Evolutionary conservation across 306 rosid species (phyloP).

Genomic region (Mucuna pruriens): DNA sequence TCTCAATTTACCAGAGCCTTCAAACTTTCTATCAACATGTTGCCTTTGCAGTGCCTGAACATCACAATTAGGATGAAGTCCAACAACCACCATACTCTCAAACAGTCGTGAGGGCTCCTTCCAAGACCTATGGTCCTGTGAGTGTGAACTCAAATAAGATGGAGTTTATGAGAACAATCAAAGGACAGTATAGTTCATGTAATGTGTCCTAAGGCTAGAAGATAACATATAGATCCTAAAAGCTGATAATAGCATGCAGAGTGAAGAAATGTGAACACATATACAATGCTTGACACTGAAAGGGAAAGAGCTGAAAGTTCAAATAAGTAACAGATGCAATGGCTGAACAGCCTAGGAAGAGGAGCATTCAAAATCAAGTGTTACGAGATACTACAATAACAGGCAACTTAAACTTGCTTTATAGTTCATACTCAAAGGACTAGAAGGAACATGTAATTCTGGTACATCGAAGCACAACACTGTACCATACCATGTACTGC

Average conservation of each 20-base stretch:
- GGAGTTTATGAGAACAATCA: conserved; percentile 31
- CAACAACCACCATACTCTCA: conserved; percentile 94
- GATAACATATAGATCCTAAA: conserved; percentile 18
- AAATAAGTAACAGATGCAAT: conserved; percentile 16
- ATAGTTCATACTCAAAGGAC: background rate
- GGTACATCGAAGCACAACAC: background rate
- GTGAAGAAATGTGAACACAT: conserved; percentile 11
- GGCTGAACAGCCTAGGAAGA: conserved; percentile 11
- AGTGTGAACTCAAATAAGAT: conserved; percentile 52
- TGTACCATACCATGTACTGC: conserved; percentile 53
- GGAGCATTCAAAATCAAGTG: conserved; percentile 11
- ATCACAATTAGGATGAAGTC: conserved; percentile 94
- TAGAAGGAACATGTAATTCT: conserved; percentile 8
- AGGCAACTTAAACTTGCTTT: conserved; percentile 22
- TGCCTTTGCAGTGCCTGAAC: conserved; percentile 78
- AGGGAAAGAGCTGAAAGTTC: conserved; percentile 33
- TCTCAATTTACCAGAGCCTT: conserved; percentile 71
- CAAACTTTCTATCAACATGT: conserved; percentile 65
- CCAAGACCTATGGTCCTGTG: conserved; percentile 81
- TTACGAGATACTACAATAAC: background rate
- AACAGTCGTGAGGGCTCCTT: conserved; percentile 89
- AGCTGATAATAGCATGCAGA: conserved; percentile 7
- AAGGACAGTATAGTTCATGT: conserved; percentile 27
- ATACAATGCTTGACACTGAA: background rate
- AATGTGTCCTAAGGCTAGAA: conserved; percentile 1